A percentile compares a stretch with the other conserved stretches of the same genome.
These are phyloP conservation scores for Beverwykella pulmonaria DNA, from an alignment of 495 filamentous ascomycete species.

Conservation along the genomic window DNA sequence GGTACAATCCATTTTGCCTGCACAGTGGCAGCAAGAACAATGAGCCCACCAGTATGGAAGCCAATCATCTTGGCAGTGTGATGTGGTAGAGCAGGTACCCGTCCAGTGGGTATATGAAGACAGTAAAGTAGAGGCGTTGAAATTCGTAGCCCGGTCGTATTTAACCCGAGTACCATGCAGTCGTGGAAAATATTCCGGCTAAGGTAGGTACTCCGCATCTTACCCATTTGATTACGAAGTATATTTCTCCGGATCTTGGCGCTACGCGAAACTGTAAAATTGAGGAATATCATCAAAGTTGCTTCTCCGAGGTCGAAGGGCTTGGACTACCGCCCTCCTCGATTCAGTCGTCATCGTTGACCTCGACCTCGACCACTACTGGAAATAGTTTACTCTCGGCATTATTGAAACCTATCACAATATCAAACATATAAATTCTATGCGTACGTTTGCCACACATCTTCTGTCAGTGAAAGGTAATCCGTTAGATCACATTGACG, in stretches of 20 bases:
- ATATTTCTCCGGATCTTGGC: neutral
- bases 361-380: too few species aligned
- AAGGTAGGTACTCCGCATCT: neutral
- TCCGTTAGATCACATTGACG: too few species aligned
- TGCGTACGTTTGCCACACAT: too few species aligned
- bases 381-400: too few species aligned
- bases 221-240: neutral
- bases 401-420: too few species aligned
- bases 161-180: neutral
- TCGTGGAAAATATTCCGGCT: neutral
- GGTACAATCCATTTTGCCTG: slow-evolving; percentile 51
- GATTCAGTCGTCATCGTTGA: too few species aligned
- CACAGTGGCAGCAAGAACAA: slow-evolving; percentile 16
- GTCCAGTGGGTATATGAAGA: neutral
- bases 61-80: neutral
- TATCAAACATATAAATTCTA: too few species aligned
- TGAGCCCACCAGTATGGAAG: neutral
- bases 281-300: too few species aligned
- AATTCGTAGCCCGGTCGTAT: neutral
- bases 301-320: too few species aligned
- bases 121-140: neutral
- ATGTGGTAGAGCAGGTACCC: neutral
- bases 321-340: too few species aligned
- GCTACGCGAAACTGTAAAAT: neutral
- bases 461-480: too few species aligned